Evolutionary conservation across 306 rosid species (phyloP).

Genomic region (Bauhinia variegata): DNA sequence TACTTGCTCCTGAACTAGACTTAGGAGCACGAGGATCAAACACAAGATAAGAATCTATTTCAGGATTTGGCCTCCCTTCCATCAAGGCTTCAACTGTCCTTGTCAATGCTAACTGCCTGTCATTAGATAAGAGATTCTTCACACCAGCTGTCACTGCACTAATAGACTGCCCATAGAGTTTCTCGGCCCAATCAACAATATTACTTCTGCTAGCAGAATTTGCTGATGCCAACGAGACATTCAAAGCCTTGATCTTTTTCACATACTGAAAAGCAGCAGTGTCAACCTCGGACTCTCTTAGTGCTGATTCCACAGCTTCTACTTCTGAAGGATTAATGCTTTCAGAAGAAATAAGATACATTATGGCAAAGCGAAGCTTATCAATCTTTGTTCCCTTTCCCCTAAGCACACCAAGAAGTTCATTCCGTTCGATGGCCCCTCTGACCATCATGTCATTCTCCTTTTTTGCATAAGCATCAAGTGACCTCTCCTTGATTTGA

Average conservation of each 20-base stretch:
- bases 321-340: constrained; percentile 76
- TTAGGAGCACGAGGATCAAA: constrained; percentile 94
- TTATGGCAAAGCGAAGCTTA: constrained; percentile 92
- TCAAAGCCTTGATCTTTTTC: constrained; percentile 89
- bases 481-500: constrained; percentile 94
- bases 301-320: constrained; percentile 82
- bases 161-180: constrained; percentile 88
- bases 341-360: constrained; percentile 86
- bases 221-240: constrained; percentile 79
- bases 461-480: constrained; percentile 88
- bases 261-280: constrained; percentile 92
- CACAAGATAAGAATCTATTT: constrained; percentile 70
- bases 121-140: constrained; percentile 83
- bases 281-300: constrained; percentile 83
- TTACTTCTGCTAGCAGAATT: constrained; percentile 88
- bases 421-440: constrained; percentile 84
- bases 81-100: constrained; percentile 92
- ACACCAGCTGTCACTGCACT: constrained; percentile 97
- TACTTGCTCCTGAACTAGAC: constrained; percentile 70
- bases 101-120: constrained; percentile 89
- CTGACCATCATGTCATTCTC: constrained; percentile 91
- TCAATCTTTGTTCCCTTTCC: constrained; percentile 91
- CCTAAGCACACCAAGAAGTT: constrained; percentile 67
- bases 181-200: constrained; percentile 99
- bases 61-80: constrained; percentile 96